These are phyloP conservation scores for Huiozyma sinensis DNA, from an alignment of 805 yeast species.

Conservation along the genomic window DNA sequence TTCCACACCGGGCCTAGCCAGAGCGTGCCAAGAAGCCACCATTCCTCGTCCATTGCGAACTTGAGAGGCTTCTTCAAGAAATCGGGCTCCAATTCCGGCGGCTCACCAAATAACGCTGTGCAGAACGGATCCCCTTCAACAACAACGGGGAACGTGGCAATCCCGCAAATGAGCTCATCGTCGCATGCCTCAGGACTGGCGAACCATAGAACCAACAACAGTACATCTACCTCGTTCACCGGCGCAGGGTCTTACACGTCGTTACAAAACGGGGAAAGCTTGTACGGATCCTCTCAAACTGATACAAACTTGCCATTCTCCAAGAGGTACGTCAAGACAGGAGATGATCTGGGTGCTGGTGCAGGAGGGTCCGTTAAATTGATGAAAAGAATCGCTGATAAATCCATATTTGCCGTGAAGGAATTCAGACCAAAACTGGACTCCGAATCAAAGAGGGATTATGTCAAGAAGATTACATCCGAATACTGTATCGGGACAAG, in stretches of 20 bases:
- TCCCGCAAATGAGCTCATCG: background rate
- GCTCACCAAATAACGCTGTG: background rate
- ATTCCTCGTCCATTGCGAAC: conserved; percentile 64
- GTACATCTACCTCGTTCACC: conserved; percentile 5
- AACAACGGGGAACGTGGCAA: no score
- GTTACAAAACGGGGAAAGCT: conserved; percentile 30
- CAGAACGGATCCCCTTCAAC: background rate
- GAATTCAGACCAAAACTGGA: conserved; percentile 73
- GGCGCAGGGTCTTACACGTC: conserved; percentile 22
- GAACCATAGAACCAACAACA: background rate
- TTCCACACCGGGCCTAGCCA: conserved; percentile 24
- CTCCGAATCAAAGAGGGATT: conserved; percentile 71
- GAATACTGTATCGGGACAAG: conserved; percentile 93
- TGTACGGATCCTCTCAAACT: conserved; percentile 26
- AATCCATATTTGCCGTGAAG: conserved; percentile 77
- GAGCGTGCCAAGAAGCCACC: conserved; percentile 39
- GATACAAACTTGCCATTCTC: conserved; percentile 45
- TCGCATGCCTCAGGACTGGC: background rate
- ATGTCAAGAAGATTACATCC: conserved; percentile 84
- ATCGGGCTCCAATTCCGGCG: conserved; percentile 11
- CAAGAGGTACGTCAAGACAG: conserved; percentile 68
- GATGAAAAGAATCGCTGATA: conserved; percentile 56
- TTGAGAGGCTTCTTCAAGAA: conserved; percentile 61
- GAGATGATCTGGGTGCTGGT: conserved; percentile 85
- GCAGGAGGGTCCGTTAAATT: conserved; percentile 88